Percentiles rank a stretch among this genome's conserved stretches.
Evolutionary conservation across 495 filamentous ascomycete species (phyloP).

Genomic region (Daldinia childiae): DNA sequence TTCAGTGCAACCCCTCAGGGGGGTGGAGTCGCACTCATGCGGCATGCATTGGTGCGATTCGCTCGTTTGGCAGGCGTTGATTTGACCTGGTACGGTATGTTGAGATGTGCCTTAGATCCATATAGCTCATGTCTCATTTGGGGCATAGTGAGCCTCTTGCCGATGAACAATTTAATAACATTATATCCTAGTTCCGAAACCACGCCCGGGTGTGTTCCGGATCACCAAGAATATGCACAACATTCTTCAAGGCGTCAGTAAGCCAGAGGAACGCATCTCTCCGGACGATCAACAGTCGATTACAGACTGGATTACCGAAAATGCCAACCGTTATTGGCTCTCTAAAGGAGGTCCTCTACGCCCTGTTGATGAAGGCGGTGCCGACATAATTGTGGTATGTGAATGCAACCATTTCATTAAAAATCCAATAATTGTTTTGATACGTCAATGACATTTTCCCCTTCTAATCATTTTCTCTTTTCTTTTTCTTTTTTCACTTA

Average conservation of each 20-base stretch:
- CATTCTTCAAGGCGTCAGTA: constrained; percentile 84
- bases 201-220: constrained; percentile 83
- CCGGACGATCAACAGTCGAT: constrained; percentile 68
- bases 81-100: constrained; percentile 75
- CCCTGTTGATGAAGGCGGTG: constrained; percentile 74
- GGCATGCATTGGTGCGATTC: constrained; percentile 82
- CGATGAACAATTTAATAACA: constrained; percentile 48
- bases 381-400: constrained; percentile 77
- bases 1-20: constrained; percentile 89
- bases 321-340: constrained; percentile 82
- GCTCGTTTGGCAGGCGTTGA: constrained; percentile 73
- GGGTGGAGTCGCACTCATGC: constrained; percentile 88
- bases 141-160: not conserved
- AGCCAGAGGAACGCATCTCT: constrained; percentile 68
- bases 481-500: not conserved
- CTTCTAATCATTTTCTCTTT: not conserved
- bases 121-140: not conserved
- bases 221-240: constrained; percentile 94
- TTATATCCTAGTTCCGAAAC: constrained; percentile 76
- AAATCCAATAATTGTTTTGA: not conserved
- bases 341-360: constrained; percentile 71
- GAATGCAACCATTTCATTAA: not conserved
- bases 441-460: too few relatives aligned
- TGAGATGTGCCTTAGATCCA: not conserved
- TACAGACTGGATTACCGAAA: constrained; percentile 78